Percentiles rank a stretch among this genome's conserved stretches.
These are phyloP conservation scores for Adansonia grandidieri DNA, from an alignment of 441 rosid genomes.

Conservation along the genomic window DNA sequence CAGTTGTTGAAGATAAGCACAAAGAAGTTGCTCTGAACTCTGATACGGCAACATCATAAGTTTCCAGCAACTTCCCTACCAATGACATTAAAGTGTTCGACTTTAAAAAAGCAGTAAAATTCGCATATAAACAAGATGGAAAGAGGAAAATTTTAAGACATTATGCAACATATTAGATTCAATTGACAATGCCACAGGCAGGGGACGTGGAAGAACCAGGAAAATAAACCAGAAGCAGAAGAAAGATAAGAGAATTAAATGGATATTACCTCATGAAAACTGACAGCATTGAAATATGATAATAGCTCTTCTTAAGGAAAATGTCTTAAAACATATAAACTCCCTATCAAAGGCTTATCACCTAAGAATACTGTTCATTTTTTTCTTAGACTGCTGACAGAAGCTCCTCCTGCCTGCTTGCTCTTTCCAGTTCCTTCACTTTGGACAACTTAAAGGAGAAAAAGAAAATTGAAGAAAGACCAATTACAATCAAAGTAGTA, in stretches of 20 bases:
- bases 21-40: conserved; percentile 36
- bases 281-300: neutral
- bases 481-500: neutral
- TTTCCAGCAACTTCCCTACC: conserved; percentile 23
- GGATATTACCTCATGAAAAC: neutral
- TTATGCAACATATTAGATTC: neutral
- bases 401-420: neutral
- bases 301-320: neutral
- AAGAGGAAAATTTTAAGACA: conserved; percentile 8
- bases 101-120: neutral
- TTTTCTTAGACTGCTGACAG: neutral
- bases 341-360: neutral
- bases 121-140: neutral
- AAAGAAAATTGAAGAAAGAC: neutral
- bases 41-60: conserved; percentile 26
- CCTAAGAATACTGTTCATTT: neutral
- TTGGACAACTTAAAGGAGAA: neutral
- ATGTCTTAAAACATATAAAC: neutral
- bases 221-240: neutral
- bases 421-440: neutral
- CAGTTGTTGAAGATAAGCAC: conserved; percentile 38
- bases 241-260: neutral
- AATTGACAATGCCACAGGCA: neutral
- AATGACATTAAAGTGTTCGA: conserved; percentile 17
- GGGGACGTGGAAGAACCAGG: neutral